Percentiles rank a stretch among this genome's conserved stretches.
These are phyloP conservation scores for Verbena officinalis DNA, from an alignment of 257 asterid species.

Conservation along the genomic window DNA sequence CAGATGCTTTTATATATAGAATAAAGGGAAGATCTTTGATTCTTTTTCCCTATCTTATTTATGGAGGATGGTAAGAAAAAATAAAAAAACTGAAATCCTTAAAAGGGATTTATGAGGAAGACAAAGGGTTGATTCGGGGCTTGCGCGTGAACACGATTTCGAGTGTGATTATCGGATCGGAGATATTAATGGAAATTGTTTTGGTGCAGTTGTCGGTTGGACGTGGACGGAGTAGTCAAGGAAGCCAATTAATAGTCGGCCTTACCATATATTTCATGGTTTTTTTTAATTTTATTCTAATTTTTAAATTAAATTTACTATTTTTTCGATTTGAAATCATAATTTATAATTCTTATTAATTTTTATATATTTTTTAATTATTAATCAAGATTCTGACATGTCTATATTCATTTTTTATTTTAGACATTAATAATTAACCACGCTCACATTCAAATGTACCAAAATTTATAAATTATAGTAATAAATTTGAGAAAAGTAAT, in stretches of 20 bases:
- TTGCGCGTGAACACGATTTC: constrained; percentile 30
- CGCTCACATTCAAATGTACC: too few relatives aligned
- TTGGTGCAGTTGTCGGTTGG: constrained; percentile 30
- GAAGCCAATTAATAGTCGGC: background rate
- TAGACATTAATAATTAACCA: too few relatives aligned
- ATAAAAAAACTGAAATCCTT: constrained; percentile 23
- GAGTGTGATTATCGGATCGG: constrained; percentile 25
- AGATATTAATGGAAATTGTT: constrained; percentile 28
- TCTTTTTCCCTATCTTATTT: background rate
- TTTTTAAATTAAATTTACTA: too few relatives aligned
- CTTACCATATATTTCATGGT: too few relatives aligned
- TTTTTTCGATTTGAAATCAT: too few relatives aligned
- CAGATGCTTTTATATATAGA: background rate
- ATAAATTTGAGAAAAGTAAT: too few relatives aligned
- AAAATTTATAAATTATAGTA: too few relatives aligned
- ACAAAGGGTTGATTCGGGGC: background rate
- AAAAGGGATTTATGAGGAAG: constrained; percentile 10
- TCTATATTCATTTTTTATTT: too few relatives aligned
- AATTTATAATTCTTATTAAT: too few relatives aligned
- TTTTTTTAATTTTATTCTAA: too few relatives aligned
- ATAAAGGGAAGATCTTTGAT: constrained; percentile 8
- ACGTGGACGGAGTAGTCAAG: constrained; percentile 25
- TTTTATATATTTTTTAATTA: too few relatives aligned
- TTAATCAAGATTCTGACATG: too few relatives aligned
- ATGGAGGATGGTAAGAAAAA: constrained; percentile 18